phyloP scores from a whole-genome alignment of 78 protist genomes.

The Diacronema lutheri region DNA sequence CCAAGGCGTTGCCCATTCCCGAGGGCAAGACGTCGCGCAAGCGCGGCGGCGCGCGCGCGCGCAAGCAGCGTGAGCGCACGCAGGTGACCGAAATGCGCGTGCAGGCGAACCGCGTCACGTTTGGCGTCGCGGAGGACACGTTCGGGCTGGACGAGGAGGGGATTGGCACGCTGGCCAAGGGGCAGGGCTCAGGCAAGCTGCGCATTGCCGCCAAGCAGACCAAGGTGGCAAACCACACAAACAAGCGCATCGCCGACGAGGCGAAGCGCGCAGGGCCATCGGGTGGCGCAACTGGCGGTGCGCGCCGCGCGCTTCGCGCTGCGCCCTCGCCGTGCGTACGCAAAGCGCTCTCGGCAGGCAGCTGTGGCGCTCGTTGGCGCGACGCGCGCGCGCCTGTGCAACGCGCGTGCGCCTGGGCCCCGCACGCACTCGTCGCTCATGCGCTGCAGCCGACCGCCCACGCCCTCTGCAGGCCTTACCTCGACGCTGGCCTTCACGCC shows the following conservation, averaged over 20 bases:
- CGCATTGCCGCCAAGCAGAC: not conserved
- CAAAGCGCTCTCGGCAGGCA: too few species aligned
- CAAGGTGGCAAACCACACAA: too few species aligned
- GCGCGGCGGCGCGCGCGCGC: slow-evolving; percentile 9
- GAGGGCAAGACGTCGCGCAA: not conserved
- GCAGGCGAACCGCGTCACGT: slow-evolving; percentile 1
- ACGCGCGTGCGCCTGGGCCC: not conserved
- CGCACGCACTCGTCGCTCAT: not conserved
- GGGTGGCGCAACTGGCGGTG: too few species aligned
- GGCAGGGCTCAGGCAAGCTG: not conserved
- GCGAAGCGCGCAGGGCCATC: too few species aligned
- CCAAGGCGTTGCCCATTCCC: not conserved
- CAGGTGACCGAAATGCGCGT: slow-evolving; percentile 1
- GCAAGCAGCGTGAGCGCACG: not conserved
- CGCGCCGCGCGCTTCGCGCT: too few species aligned
- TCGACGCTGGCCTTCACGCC: slow-evolving; percentile 24
- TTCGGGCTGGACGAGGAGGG: slow-evolving; percentile 1
- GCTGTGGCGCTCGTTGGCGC: too few species aligned
- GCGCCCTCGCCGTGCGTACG: too few species aligned
- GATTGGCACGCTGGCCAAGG: not conserved
- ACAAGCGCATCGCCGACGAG: too few species aligned
- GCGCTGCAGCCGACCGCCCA: not conserved
- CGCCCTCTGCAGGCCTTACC: not conserved
- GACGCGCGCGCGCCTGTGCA: too few species aligned
- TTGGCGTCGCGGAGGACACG: not conserved